phyloP scores from a whole-genome alignment of 106 monocot genomes.

The Iris macrosiphon region DNA sequence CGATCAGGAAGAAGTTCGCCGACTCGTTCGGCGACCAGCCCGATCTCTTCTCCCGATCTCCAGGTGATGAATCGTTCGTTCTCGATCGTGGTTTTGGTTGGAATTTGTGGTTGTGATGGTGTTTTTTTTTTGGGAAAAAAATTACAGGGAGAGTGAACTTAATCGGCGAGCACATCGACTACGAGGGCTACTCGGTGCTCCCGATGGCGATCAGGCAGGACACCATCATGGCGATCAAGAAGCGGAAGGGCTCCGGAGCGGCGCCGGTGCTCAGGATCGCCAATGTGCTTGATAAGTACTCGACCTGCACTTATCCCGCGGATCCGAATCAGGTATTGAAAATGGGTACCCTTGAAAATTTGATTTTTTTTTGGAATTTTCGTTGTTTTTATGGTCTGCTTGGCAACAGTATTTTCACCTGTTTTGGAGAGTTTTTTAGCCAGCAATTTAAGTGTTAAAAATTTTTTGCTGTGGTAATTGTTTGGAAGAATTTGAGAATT shows the following conservation, averaged over 20 bases:
- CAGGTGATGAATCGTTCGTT: no score
- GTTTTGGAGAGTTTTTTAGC: no score
- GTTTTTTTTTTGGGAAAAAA: no score
- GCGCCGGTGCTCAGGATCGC: slow-evolving; percentile 58
- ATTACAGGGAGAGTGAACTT: slow-evolving; percentile 81
- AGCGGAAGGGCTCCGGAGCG: slow-evolving; percentile 19
- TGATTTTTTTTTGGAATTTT: background rate
- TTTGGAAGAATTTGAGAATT: no score
- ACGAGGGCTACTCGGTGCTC: slow-evolving; percentile 94
- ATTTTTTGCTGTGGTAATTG: no score
- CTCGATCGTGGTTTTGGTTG: no score
- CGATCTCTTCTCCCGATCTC: slow-evolving; percentile 72
- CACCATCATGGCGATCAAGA: slow-evolving; percentile 74
- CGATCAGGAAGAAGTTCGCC: slow-evolving; percentile 58
- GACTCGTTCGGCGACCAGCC: slow-evolving; percentile 65
- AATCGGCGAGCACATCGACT: slow-evolving; percentile 96
- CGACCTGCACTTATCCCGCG: slow-evolving; percentile 72
- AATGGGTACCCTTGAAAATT: no score
- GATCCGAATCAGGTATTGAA: slow-evolving; percentile 84
- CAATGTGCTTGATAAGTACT: slow-evolving; percentile 88
- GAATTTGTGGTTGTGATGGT: no score
- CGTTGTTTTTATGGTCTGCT: no score
- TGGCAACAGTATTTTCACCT: no score
- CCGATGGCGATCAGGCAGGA: slow-evolving; percentile 98
- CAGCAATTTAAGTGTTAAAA: no score